A percentile compares a stretch with the other conserved stretches of the same genome.
phyloP scores from a whole-genome alignment of 2,329 filamentous ascomycete genomes.

The Paraphaeosphaeria sporulosa region DNA sequence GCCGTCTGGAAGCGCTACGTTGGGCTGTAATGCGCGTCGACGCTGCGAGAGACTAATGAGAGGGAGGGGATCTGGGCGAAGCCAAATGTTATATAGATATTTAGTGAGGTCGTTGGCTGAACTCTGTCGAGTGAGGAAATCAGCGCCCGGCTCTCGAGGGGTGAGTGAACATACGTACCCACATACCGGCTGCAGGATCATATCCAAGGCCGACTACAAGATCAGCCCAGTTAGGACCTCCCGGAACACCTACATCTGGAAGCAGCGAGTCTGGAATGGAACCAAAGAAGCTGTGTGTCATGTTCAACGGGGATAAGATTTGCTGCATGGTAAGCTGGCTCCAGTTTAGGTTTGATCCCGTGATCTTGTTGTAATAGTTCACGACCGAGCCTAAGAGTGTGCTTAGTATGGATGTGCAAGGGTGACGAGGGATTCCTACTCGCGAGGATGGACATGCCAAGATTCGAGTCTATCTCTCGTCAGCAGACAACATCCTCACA shows the following conservation, averaged over 20 bases:
- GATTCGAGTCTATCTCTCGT: conserved; percentile 33
- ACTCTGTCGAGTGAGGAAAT: conserved; percentile 19
- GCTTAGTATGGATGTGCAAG: background rate
- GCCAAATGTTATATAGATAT: conserved; percentile 37
- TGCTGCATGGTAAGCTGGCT: conserved; percentile 29
- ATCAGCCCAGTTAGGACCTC: conserved; percentile 37
- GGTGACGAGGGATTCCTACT: conserved; percentile 10
- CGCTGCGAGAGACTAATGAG: conserved; percentile 37
- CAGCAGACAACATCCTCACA: background rate
- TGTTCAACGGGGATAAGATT: conserved; percentile 33
- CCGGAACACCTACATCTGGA: conserved; percentile 32
- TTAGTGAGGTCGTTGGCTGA: conserved; percentile 39
- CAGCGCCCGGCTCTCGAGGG: background rate
- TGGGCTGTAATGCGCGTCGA: conserved; percentile 33
- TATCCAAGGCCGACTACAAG: conserved; percentile 38
- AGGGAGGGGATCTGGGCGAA: conserved; percentile 23
- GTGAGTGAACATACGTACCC: conserved; percentile 19
- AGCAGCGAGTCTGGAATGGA: conserved; percentile 28
- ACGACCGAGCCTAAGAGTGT: conserved; percentile 27
- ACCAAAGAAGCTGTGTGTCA: conserved; percentile 39
- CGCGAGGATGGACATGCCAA: conserved; percentile 36
- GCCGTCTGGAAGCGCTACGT: conserved; percentile 32
- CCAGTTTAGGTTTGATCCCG: conserved; percentile 27
- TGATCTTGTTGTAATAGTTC: conserved; percentile 34
- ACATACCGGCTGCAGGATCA: conserved; percentile 42